phyloP scores from a whole-genome alignment of 2,329 filamentous ascomycete species.

The Xylariaceae sp. region DNA sequence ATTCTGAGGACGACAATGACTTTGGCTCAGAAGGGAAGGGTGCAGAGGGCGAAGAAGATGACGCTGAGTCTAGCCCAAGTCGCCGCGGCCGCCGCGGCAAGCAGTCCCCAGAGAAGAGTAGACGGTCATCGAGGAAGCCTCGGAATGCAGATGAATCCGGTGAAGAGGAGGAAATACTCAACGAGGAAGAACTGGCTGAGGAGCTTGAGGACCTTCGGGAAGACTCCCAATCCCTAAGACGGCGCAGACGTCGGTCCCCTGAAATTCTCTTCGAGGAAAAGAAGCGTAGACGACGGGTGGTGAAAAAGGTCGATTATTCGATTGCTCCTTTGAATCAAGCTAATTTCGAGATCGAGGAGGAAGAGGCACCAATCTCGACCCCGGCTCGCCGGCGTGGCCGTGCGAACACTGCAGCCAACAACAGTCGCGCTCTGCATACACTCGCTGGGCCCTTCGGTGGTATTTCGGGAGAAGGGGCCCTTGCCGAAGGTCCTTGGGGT shows the following conservation, averaged over 20 bases:
- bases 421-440: conserved; percentile 80
- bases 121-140: conserved; percentile 41
- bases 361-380: conserved; percentile 62
- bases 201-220: conserved; percentile 58
- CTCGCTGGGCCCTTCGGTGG: conserved; percentile 92
- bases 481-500: conserved; percentile 70
- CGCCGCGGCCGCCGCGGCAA: conserved; percentile 47
- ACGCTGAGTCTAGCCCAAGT: conserved; percentile 45
- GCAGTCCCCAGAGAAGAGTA: conserved; percentile 34
- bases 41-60: conserved; percentile 34
- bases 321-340: conserved; percentile 70
- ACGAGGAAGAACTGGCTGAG: conserved; percentile 59
- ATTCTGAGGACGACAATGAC: conserved; percentile 50
- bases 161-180: conserved; percentile 52
- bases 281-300: conserved; percentile 45
- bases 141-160: conserved; percentile 47
- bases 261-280: conserved; percentile 55
- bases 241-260: conserved; percentile 44
- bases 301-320: conserved; percentile 76
- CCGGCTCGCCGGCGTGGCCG: conserved; percentile 63
- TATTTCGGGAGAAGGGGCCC: conserved; percentile 63
- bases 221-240: conserved; percentile 47
- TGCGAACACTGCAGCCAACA: conserved; percentile 51
- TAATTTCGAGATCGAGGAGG: conserved; percentile 68
- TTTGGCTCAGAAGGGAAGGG: conserved; percentile 34